Evolutionary conservation across 2,329 filamentous ascomycete genomes (phyloP).

Genomic region (Teratosphaeria pseudoeucalypti): DNA sequence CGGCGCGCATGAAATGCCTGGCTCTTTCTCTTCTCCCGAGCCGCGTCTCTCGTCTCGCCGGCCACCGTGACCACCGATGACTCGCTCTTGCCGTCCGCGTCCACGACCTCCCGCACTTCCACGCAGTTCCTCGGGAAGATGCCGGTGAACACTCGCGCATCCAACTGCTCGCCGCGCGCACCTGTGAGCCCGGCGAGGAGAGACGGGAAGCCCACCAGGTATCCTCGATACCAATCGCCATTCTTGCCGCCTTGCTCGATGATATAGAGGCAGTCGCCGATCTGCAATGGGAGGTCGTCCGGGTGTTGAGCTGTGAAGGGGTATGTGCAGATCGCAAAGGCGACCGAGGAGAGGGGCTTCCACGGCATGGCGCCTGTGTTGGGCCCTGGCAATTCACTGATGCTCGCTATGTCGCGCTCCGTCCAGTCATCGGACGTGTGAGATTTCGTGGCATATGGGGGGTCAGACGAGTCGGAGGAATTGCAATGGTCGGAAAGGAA

Average conservation of each 20-base stretch:
- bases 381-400: not conserved
- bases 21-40: constrained; percentile 18
- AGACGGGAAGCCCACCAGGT: constrained; percentile 87
- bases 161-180: constrained; percentile 81
- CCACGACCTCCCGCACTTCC: constrained; percentile 84
- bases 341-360: constrained; percentile 92
- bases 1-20: constrained; percentile 18
- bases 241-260: constrained; percentile 85
- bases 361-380: constrained; percentile 60
- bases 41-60: constrained; percentile 5
- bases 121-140: constrained; percentile 94
- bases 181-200: constrained; percentile 84
- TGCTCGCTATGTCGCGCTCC: not conserved
- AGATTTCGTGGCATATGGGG: not conserved
- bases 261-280: constrained; percentile 97
- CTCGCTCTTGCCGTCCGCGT: constrained; percentile 36
- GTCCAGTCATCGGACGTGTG: not conserved
- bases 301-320: constrained; percentile 80
- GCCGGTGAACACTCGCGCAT: constrained; percentile 94
- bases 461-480: not conserved
- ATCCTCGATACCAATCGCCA: constrained; percentile 88
- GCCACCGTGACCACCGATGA: constrained; percentile 1
- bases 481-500: not conserved
- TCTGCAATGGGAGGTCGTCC: constrained; percentile 88
- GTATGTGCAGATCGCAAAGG: constrained; percentile 92